Base-by-base conservation (phyloP, 306 rosid species). In the Corylus americana region DNA sequence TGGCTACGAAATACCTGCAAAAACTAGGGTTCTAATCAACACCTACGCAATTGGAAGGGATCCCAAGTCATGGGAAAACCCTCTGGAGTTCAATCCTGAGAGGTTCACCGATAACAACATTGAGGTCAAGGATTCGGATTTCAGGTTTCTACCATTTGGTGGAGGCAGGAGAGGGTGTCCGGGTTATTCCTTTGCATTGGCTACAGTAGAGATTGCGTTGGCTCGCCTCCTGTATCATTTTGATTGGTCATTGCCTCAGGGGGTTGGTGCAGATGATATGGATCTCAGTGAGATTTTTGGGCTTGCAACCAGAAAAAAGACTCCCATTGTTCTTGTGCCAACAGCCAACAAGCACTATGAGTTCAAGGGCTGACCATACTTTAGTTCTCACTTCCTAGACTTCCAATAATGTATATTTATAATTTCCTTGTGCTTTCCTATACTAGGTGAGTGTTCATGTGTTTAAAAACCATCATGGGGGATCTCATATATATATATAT, bases 131-230 rank as follows among this genome's bases (percentile, higher is more conserved):
- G 84, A 79, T 25, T 77, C 58, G 18, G 86, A 87, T 35, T 87
- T 78, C 9, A 70, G 53, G 84, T 81, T 78, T 80, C 42, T 87
- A 45, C 86, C 88, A 8, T 87, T 84, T 63, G 90, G 88, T 3
- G 84, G 70, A 66, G 88, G 90, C 66, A 80, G 87, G 58, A 81
- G 90, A 82, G 85, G 81, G 9, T 87, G 82, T 72, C 88, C 90
- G 0, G 83, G 87, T 44, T 83, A 17, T 39, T 54, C 50, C 3
- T 73, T 81, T 39, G 84, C 69, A 11, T 70, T 81, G 5, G 90
- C 76, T 37, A 87, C 84, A 0, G 73, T 79, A 0, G 84, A 86
- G 79, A 71, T 80, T 61, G 84, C 80, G 3, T 63, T 79, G 42
- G 86, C 86, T 62, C 72, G 78, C 17, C 79, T 87, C 42, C 62